Base-by-base conservation (phyloP, 1,284 basidiomycete species). In the Fomitiporia mediterranea region DNA sequence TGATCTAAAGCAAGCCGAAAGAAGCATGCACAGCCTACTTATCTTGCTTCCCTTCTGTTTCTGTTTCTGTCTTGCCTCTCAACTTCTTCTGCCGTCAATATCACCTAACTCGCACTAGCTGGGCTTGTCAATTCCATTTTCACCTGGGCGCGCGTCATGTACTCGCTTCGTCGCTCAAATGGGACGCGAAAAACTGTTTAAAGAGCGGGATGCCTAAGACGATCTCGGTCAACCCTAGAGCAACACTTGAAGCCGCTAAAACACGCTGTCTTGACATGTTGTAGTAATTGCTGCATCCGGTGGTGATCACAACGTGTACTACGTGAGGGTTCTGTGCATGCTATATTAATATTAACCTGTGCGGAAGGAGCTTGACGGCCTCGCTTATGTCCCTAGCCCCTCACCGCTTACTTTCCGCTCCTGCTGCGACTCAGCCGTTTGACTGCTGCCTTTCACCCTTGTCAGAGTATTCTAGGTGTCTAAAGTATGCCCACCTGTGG, bases 321-420 rank as follows among this genome's bases (percentile, higher is more conserved):
- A 15, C 23, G 44, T 46, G 44, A 46, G 44, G 44, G 44, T 15
- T 28, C 4, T 23, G 44, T 30, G 27, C 17, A 28, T 28, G 21
- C 44, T 5, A 13, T 46, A 46, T 30, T 46, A 46, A 46, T 46
- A 46, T 46, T 28, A 32, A 17, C 15, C 27, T 46, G 44, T 25
- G 23, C 44, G 44, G 44, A 30, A 46, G 44, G 44, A 46, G 25
- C 44, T 46, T 46, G 44, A 8, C 30, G 44, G 9, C n/a, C 44
- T 46, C 11, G 25, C 44, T 46, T 30, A 15, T 30, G 15, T 46
- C n/a, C n/a, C n/a, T n/a, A n/a, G n/a, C n/a, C n/a, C n/a, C n/a
- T n/a, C n/a, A n/a, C n/a, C n/a, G n/a, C n/a, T 30, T 9, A 46
- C 44, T 17, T 28, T 46, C 13, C 17, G 27, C 44, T 23, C 44